Evolutionary conservation across 2,329 filamentous ascomycete genomes (phyloP).

Genomic region (Gnomoniopsis smithogilvyi): DNA sequence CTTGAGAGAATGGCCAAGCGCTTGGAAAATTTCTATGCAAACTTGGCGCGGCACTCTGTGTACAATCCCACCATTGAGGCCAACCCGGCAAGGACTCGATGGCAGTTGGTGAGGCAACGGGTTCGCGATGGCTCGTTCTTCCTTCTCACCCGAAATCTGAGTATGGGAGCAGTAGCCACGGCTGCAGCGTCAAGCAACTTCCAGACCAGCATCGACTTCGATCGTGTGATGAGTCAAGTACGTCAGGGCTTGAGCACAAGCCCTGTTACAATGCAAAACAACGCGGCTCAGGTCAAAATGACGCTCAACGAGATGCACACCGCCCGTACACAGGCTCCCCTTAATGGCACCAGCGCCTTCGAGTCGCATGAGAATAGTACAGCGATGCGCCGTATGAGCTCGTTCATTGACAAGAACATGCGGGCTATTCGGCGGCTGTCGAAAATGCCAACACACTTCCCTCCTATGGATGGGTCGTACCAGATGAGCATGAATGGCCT

Average conservation of each 20-base stretch:
- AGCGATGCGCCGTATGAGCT: conserved; percentile 42
- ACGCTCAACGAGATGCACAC: conserved; percentile 41
- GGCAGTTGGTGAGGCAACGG: conserved; percentile 46
- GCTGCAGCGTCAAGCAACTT: conserved; percentile 26
- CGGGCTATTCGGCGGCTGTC: conserved; percentile 40
- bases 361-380: conserved; percentile 39
- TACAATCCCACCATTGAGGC: conserved; percentile 50
- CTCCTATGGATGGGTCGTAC: conserved; percentile 25
- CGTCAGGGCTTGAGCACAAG: conserved; percentile 29
- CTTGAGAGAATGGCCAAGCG: conserved; percentile 52
- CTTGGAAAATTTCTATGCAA: conserved; percentile 49
- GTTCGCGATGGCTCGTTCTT: conserved; percentile 51
- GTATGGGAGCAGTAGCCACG: conserved; percentile 26
- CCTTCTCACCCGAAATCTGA: conserved; percentile 38
- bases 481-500: conserved; percentile 16
- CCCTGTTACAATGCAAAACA: conserved; percentile 20
- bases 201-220: conserved; percentile 39
- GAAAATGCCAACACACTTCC: conserved; percentile 32
- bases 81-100: conserved; percentile 50
- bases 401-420: conserved; percentile 40
- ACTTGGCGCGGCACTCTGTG: conserved; percentile 45
- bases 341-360: conserved; percentile 34
- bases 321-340: conserved; percentile 29
- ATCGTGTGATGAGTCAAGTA: conserved; percentile 41
- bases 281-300: conserved; percentile 21